Conservation (phyloP, 352 stramenopile species). For the Halophytophthora polymorphica region DNA sequence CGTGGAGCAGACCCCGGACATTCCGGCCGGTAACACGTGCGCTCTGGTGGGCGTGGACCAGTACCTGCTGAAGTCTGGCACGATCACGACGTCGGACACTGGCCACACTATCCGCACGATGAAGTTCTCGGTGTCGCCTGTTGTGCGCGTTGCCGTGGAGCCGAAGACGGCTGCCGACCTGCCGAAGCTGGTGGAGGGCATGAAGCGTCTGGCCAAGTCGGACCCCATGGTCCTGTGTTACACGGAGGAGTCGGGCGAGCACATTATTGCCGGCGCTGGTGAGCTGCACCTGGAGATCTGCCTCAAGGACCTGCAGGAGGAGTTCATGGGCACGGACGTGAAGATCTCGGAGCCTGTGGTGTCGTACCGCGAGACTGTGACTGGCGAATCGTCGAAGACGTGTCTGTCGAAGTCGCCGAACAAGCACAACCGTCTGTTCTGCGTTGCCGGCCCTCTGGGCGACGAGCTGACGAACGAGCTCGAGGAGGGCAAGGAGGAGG, state of each 20-base stretch:
- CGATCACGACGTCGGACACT: constrained; percentile 97
- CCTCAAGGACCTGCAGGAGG: constrained; percentile 99
- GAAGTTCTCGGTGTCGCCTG: constrained; percentile 99
- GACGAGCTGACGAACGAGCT: constrained; percentile 96
- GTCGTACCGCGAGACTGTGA: constrained; percentile 99
- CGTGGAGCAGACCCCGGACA: constrained; percentile 97
- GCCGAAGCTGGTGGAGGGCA: constrained; percentile 99
- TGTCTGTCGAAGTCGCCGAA: constrained; percentile 99
- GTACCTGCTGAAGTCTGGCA: constrained; percentile 99
- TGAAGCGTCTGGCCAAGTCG: constrained; percentile 99
- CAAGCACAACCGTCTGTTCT: constrained; percentile 99
- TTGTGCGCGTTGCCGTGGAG: constrained; percentile 99
- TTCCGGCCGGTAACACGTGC: constrained; percentile 99
- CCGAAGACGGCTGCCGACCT: constrained; percentile 98
- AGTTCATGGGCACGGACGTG: constrained; percentile 99
- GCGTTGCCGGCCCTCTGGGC: constrained; percentile 88
- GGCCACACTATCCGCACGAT: constrained; percentile 99
- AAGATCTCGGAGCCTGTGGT: constrained; percentile 99
- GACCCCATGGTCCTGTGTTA: constrained; percentile 99
- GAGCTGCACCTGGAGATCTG: constrained; percentile 99
- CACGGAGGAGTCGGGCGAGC: constrained; percentile 99
- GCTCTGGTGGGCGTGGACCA: constrained; percentile 99
- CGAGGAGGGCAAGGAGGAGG: constrained; percentile 94
- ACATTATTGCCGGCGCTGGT: constrained; percentile 99
- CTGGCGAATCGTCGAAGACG: constrained; percentile 92